Conservation (phyloP, 2,329 filamentous ascomycete genomes). For the Geoglossum cookeanum region DNA sequence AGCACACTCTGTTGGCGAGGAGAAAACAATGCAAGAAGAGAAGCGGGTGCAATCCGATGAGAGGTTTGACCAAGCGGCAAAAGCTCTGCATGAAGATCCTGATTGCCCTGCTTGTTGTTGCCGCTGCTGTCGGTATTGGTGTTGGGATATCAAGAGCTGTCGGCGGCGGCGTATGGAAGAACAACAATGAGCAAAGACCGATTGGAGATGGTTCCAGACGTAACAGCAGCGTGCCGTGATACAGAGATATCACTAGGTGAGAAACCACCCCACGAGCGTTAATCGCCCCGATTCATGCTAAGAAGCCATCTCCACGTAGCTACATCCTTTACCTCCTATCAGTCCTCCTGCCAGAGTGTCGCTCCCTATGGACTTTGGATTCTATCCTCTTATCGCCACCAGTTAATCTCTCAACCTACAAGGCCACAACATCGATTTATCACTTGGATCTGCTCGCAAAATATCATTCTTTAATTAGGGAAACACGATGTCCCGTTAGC, state of each 20-base stretch:
- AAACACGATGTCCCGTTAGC: neutral
- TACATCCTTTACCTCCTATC: neutral
- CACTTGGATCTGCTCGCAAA: neutral
- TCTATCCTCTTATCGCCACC: neutral
- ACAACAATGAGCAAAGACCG: constrained; percentile 1
- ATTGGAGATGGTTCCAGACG: neutral
- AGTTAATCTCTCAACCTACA: neutral
- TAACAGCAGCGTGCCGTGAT: neutral
- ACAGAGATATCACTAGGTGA: neutral
- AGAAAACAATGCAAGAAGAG: constrained; percentile 1
- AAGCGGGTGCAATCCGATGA: constrained; percentile 18
- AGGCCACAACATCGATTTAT: neutral
- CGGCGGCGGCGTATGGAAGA: constrained; percentile 25
- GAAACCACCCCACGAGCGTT: neutral
- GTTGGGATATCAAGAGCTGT: constrained; percentile 25
- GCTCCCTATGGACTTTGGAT: neutral
- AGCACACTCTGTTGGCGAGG: constrained; percentile 15
- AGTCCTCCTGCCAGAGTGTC: no score
- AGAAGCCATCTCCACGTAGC: neutral
- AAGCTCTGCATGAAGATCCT: constrained; percentile 21
- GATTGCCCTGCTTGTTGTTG: constrained; percentile 23
- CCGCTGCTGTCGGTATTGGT: constrained; percentile 25
- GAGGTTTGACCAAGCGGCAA: constrained; percentile 18
- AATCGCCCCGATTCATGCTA: neutral
- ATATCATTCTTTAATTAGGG: neutral